phyloP scores from a whole-genome alignment of 768 basidiomycete genomes.

The Cubamyces lactineus region DNA sequence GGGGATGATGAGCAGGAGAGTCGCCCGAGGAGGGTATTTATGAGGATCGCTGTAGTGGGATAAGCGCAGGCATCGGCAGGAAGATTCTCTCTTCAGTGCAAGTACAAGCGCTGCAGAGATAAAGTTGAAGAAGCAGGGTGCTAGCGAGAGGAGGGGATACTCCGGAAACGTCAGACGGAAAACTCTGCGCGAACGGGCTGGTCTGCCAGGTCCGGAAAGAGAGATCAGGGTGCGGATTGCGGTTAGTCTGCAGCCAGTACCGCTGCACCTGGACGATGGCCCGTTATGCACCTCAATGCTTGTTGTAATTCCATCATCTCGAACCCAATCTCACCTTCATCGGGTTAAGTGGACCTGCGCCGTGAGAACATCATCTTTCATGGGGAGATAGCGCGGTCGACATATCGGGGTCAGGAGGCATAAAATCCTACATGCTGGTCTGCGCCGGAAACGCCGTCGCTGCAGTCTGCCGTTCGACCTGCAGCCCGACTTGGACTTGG shows the following conservation, averaged over 20 bases:
- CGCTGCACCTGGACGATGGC: neutral
- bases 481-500: neutral
- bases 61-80: slow-evolving; percentile 15
- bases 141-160: slow-evolving; percentile 6
- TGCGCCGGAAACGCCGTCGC: neutral
- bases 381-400: slow-evolving; percentile 9
- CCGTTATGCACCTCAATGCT: slow-evolving; percentile 7
- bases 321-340: slow-evolving; percentile 7
- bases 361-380: neutral
- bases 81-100: slow-evolving; percentile 8
- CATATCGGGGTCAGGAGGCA: neutral
- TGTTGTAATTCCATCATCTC: slow-evolving; percentile 3
- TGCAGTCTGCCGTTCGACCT: neutral
- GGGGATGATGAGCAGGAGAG: slow-evolving; percentile 19
- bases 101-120: slow-evolving; percentile 3
- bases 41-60: slow-evolving; percentile 8
- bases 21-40: slow-evolving; percentile 14
- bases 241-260: slow-evolving; percentile 7
- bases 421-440: neutral
- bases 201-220: neutral
- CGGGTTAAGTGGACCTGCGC: neutral
- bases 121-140: slow-evolving; percentile 10
- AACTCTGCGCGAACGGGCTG: neutral
- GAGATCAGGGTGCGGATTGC: slow-evolving; percentile 9
- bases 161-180: slow-evolving; percentile 3